Evolutionary conservation across 306 rosid genomes (phyloP), one percentile per base, ranked within the genome.

Genomic region (Sesbania bispinosa): DNA sequence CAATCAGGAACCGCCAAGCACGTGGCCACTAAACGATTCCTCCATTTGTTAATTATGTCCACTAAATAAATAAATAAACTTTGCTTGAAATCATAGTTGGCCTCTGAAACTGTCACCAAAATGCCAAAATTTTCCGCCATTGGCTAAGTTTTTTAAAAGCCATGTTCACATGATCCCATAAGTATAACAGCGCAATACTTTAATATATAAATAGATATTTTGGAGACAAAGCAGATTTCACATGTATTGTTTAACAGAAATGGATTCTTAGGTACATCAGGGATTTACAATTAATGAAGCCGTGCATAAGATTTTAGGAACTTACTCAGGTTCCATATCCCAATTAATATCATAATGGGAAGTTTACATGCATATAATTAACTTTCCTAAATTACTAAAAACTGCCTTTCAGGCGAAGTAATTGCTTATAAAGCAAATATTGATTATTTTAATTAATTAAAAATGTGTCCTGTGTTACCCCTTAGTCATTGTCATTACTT

Each of bases 101-200:
- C 86, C 75, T 73, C 64, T 75, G 65, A 82, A 89, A 71, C 21
- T 83, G 74, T 42, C 79, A 20, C 77, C 75, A 81, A 75, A 86
- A 77, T 81, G 88, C 85, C 88, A 82, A 75, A 77, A 54, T 9
- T 63, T 74, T 78, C 69, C 26, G 82, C 33, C 61, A 79, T 27
- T 75, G 29, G 75, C 52, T 59, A 57, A 50, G 48, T 24, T 57
- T 68, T 70, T 42, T 69, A 71, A 33, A 67, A 55, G 67, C 67
- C 24, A 69, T 54, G 68, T 57, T 62, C 85, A 73, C 92, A 79
- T 83, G 92, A 87, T 89, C 88, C 86, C 87, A 77, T 50, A 53
- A 79, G 41, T 39, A 80, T 67, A 67, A 77, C 77, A 77, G 81
- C 65, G 38, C 48, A 60, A 32, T 76, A 67, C 18, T 53, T 77